phyloP scores from a whole-genome alignment of 257 asterid species.

The Nicotiana sylvestris region DNA sequence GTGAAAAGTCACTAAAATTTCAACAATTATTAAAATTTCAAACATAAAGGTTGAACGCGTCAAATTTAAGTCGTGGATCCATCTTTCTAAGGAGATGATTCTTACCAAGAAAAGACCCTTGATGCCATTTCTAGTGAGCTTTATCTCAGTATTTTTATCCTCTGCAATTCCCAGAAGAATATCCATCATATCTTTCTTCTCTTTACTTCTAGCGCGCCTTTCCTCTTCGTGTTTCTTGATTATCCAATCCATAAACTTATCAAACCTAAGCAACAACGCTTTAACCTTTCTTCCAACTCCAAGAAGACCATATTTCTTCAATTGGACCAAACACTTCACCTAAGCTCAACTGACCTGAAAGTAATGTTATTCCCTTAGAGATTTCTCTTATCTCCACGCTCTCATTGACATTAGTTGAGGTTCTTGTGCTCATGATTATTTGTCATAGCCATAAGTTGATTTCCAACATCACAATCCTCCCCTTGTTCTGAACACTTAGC shows the following conservation, averaged over 20 bases:
- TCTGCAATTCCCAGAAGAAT: slow-evolving; percentile 16
- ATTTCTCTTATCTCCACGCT: slow-evolving; percentile 18
- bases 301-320: slow-evolving; percentile 22
- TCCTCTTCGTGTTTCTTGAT: slow-evolving; percentile 20
- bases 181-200: slow-evolving; percentile 26
- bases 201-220: slow-evolving; percentile 3
- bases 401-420: slow-evolving; percentile 1
- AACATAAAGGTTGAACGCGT: too few relatives aligned
- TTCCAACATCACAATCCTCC: slow-evolving; percentile 21
- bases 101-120: slow-evolving; percentile 27
- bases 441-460: slow-evolving; percentile 24
- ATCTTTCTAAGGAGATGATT: not conserved
- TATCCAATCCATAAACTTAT: slow-evolving; percentile 26
- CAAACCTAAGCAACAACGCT: slow-evolving; percentile 18
- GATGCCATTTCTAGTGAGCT: slow-evolving; percentile 24
- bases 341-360: slow-evolving; percentile 17
- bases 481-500: not conserved
- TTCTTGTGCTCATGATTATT: slow-evolving; percentile 25
- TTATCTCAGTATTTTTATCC: slow-evolving; percentile 21
- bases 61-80: too few relatives aligned
- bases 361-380: slow-evolving; percentile 13
- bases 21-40: too few relatives aligned
- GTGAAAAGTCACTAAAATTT: too few relatives aligned
- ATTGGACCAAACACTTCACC: slow-evolving; percentile 21
- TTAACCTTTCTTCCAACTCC: slow-evolving; percentile 26